These are phyloP conservation scores for Cladosporium velox DNA, from an alignment of 2,329 filamentous ascomycete species.

Conservation along the genomic window DNA sequence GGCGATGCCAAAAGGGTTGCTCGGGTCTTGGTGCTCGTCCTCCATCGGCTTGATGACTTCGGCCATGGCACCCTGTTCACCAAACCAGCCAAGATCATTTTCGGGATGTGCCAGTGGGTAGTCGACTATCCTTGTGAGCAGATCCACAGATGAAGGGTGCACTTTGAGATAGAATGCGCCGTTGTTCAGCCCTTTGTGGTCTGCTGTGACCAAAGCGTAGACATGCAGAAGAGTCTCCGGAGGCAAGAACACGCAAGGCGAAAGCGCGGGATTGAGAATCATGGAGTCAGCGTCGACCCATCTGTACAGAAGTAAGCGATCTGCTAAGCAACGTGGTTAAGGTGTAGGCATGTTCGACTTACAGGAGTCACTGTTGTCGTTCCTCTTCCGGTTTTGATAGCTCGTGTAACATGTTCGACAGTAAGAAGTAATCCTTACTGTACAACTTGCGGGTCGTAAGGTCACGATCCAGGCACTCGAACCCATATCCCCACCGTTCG, in stretches of 20 bases:
- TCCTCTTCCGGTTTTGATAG: slow-evolving; percentile 29
- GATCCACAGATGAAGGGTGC: background rate
- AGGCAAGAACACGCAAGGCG: slow-evolving; percentile 7
- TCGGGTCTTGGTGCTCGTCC: background rate
- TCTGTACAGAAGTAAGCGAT: background rate
- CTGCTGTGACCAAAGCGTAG: slow-evolving; percentile 15
- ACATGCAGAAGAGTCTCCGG: background rate
- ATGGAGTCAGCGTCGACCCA: slow-evolving; percentile 18
- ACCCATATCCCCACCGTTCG: background rate
- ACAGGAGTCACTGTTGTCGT: slow-evolving; percentile 35
- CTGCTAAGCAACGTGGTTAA: too few species aligned
- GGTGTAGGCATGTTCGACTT: background rate
- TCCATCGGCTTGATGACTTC: slow-evolving; percentile 4
- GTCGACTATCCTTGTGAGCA: background rate
- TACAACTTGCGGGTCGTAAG: slow-evolving; percentile 19
- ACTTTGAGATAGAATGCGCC: slow-evolving; percentile 14
- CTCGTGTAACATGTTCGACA: slow-evolving; percentile 24
- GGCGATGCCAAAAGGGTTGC: background rate
- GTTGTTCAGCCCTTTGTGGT: slow-evolving; percentile 17
- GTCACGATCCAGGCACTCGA: slow-evolving; percentile 21
- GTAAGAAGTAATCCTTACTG: slow-evolving; percentile 10
- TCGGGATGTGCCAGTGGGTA: slow-evolving; percentile 4
- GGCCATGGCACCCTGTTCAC: slow-evolving; percentile 12
- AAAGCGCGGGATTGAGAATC: slow-evolving; percentile 1
- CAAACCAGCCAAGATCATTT: slow-evolving; percentile 15